Percentiles rank a stretch among this genome's conserved stretches.
These are phyloP conservation scores for Picochlorum sp. DNA, from an alignment of 139 green algal genomes.

Conservation along the genomic window DNA sequence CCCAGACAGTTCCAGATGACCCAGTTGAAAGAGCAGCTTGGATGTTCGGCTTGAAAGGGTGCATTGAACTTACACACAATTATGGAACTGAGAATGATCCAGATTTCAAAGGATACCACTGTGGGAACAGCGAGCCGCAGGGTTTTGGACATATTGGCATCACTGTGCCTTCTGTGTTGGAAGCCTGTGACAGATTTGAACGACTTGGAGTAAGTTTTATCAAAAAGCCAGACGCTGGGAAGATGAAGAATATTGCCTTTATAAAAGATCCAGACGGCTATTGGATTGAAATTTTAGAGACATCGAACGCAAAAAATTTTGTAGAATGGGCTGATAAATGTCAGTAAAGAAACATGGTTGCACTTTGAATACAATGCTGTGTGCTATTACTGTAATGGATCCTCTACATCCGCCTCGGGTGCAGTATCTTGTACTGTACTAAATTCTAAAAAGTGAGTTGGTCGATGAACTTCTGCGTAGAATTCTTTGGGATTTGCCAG, in stretches of 20 bases:
- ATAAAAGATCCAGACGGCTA: slow-evolving; percentile 63
- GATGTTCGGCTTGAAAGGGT: slow-evolving; percentile 17
- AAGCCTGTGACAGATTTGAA: slow-evolving; percentile 62
- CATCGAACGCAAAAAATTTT: background rate
- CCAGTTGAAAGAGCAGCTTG: slow-evolving; percentile 13
- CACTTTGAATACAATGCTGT: background rate
- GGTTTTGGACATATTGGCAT: slow-evolving; percentile 64
- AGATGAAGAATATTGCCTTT: slow-evolving; percentile 70
- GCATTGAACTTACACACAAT: slow-evolving; percentile 84
- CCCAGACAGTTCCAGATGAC: slow-evolving; percentile 49
- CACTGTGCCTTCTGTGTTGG: slow-evolving; percentile 69
- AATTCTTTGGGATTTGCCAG: slow-evolving; percentile 89
- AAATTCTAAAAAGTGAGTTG: slow-evolving; percentile 98
- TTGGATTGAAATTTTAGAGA: slow-evolving; percentile 60
- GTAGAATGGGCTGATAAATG: slow-evolving; percentile 12
- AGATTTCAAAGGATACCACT: slow-evolving; percentile 67
- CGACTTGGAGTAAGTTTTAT: slow-evolving; percentile 78
- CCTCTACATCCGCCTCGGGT: slow-evolving; percentile 79
- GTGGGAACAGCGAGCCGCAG: slow-evolving; percentile 71
- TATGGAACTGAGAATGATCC: slow-evolving; percentile 71
- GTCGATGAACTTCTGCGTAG: slow-evolving; percentile 82
- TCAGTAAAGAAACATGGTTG: background rate
- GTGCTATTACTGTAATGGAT: slow-evolving; percentile 57
- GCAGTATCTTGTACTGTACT: slow-evolving; percentile 76
- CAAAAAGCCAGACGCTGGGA: slow-evolving; percentile 80